Evolutionary conservation across 306 rosid species (phyloP), one percentile per base, ranked within the genome.

Genomic region (Echinosophora koreensis): DNA sequence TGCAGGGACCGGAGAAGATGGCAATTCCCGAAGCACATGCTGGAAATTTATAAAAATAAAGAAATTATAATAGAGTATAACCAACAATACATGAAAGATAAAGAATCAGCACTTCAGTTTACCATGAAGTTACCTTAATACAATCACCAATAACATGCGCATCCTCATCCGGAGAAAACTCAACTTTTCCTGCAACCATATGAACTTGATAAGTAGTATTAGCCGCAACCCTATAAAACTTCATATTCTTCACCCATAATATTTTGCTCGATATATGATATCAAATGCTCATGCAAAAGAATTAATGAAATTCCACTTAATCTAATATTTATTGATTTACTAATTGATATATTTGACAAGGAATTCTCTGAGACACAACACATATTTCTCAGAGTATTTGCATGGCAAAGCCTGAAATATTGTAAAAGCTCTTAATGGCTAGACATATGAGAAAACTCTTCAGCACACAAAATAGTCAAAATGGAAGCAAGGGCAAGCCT

Each of bases 1-100:
- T 77, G 98, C 99, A 15, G 99, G 99, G 57, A 96, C 94, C 0
- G 98, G 99, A 86, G 98, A 89, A 69, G 99, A 96, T 30, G 98
- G 98, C 89, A 96, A 87, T 85, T 83, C 96, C 44, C 99, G 94
- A 77, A 96, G 73, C 55, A 93, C 90, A 76, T 91, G 84, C 99
- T 96, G 87, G 50, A 85, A 73, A 66, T 73, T 51, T 61, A 77
- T 69, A 73, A 73, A 76, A 64, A 56, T 59, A 38, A 50, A 50
- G 56, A 41, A 44, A 46, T 58, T 58, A 49, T 73, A 54, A 70
- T 50, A 54, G 61, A 51, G 69, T 51, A 73, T 56, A 84, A 55
- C 65, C n/a, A 51, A 52, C n/a, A 44, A 10, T 10, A 44, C 39
- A 22, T 28, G 71, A 80, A 68, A 44, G 60, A 60, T 68, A 80